phyloP scores from a whole-genome alignment of 192 early-diverging fungal genomes.

The Backusella macrospora region DNA sequence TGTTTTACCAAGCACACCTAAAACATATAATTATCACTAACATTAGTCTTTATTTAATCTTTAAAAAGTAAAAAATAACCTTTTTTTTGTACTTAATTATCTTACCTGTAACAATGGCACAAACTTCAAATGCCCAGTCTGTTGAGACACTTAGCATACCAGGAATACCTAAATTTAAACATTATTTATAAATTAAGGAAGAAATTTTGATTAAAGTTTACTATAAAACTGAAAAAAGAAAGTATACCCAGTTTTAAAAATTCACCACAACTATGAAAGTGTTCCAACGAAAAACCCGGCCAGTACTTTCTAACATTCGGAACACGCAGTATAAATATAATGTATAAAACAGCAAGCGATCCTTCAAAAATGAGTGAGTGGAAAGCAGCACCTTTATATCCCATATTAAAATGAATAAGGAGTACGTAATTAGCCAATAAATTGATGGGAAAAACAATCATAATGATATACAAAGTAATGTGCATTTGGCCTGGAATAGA shows the following conservation, averaged over 20 bases:
- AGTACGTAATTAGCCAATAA: slow-evolving; percentile 17
- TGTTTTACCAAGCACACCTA: slow-evolving; percentile 32
- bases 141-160: slow-evolving; percentile 40
- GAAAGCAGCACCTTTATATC: slow-evolving; percentile 20
- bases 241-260: slow-evolving; percentile 46
- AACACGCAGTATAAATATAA: slow-evolving; percentile 17
- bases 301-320: slow-evolving; percentile 20
- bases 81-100: background rate
- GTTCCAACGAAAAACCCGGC: slow-evolving; percentile 29
- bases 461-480: slow-evolving; percentile 31
- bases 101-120: slow-evolving; percentile 32
- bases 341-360: slow-evolving; percentile 6
- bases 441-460: slow-evolving; percentile 30
- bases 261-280: slow-evolving; percentile 19
- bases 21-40: background rate
- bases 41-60: background rate
- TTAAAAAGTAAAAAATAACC: background rate
- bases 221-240: slow-evolving; percentile 9
- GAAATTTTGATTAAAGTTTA: background rate
- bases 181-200: background rate
- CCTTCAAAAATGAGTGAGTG: slow-evolving; percentile 7
- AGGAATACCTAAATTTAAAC: slow-evolving; percentile 25
- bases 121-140: slow-evolving; percentile 41
- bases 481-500: slow-evolving; percentile 28
- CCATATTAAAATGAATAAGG: slow-evolving; percentile 22